These are phyloP conservation scores for Dianthus caryophyllus DNA, from an alignment of 148 eudicot species.

Conservation along the genomic window DNA sequence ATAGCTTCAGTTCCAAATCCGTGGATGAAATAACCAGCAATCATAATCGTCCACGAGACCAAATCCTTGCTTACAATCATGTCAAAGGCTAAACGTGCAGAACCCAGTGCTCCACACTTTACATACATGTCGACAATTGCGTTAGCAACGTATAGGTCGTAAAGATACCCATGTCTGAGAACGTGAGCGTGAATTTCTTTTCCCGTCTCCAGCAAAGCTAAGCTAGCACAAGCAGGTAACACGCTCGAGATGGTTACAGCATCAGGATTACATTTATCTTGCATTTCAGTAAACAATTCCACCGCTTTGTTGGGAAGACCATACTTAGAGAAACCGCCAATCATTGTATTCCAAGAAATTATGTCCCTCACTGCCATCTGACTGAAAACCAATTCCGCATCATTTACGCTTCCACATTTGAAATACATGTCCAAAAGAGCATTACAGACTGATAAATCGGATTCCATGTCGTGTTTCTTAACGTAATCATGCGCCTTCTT, in stretches of 20 bases:
- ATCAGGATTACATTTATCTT: conserved; percentile 42
- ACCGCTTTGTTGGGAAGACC: conserved; percentile 49
- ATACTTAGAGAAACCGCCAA: conserved; percentile 59
- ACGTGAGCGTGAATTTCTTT: conserved; percentile 48
- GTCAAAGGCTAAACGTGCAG: conserved; percentile 43
- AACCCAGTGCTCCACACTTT: conserved; percentile 47
- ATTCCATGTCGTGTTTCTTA: conserved; percentile 31
- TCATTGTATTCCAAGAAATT: conserved; percentile 65
- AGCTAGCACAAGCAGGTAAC: conserved; percentile 56
- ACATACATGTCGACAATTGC: conserved; percentile 71
- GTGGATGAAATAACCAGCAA: conserved; percentile 62
- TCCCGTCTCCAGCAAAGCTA: conserved; percentile 47
- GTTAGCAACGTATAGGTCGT: conserved; percentile 45
- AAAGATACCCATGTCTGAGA: conserved; percentile 36
- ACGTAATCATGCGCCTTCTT: conserved; percentile 47
- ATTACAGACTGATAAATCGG: conserved; percentile 38
- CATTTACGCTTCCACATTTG: conserved; percentile 64
- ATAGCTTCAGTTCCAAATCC: conserved; percentile 56
- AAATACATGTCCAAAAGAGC: conserved; percentile 69
- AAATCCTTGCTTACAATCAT: conserved; percentile 41
- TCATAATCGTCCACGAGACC: conserved; percentile 62
- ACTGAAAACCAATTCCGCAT: conserved; percentile 40
- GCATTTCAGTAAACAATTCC: conserved; percentile 45
- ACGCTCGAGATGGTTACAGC: conserved; percentile 52
- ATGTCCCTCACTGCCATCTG: conserved; percentile 39